phyloP scores from a whole-genome alignment of 805 yeast genomes.

The Tetrapisispora pingtungensis region DNA sequence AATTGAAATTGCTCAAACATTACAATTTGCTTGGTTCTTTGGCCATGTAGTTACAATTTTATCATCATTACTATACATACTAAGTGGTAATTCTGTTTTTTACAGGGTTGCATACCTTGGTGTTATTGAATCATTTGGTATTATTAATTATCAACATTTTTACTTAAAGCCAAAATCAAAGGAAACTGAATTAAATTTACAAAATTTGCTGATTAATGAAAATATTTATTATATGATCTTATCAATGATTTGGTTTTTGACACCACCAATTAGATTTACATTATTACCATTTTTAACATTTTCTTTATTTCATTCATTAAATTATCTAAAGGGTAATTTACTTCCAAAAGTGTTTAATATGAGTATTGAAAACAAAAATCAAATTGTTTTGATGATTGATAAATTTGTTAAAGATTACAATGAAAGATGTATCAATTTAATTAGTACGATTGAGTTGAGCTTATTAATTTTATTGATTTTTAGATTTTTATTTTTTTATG shows the following conservation, averaged over 20 bases:
- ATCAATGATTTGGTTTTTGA: conserved; percentile 44
- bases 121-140: conserved; percentile 62
- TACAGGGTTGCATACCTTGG: conserved; percentile 55
- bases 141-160: conserved; percentile 57
- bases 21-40: conserved; percentile 70
- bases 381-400: conserved; percentile 25
- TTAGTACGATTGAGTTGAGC: conserved; percentile 49
- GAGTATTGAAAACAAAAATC: conserved; percentile 27
- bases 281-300: conserved; percentile 66
- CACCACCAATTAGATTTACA: conserved; percentile 52
- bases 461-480: conserved; percentile 35
- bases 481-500: conserved; percentile 50
- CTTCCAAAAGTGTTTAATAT: conserved; percentile 45
- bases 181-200: conserved; percentile 4
- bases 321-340: conserved; percentile 54
- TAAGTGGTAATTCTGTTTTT: conserved; percentile 32
- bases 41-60: conserved; percentile 45
- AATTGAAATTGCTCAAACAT: conserved; percentile 29
- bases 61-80: conserved; percentile 26
- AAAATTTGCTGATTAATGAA: conserved; percentile 42
- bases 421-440: conserved; percentile 47
- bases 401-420: conserved; percentile 43
- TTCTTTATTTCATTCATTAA: conserved; percentile 72
- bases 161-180: conserved; percentile 16
- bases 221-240: conserved; percentile 61